A percentile compares a stretch with the other conserved stretches of the same genome.
phyloP scores from a whole-genome alignment of 208 protist genomes.

The Trypanosoma vivax region DNA sequence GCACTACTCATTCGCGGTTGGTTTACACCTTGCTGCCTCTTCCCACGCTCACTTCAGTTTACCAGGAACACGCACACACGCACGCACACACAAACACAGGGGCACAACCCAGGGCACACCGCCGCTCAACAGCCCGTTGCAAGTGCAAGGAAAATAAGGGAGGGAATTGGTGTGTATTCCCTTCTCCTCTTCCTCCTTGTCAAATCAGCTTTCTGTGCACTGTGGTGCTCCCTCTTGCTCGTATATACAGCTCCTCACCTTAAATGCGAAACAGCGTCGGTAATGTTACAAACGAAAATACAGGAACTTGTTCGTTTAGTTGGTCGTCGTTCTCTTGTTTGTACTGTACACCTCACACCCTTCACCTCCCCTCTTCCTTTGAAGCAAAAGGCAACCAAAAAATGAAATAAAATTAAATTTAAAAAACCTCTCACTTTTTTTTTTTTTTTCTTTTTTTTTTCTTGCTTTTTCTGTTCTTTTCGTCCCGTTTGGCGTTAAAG shows the following conservation, averaged over 20 bases:
- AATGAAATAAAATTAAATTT: constrained; percentile 5
- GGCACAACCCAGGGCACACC: background rate
- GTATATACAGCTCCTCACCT: too few relatives aligned
- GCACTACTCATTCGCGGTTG: background rate
- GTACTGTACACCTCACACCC: too few relatives aligned
- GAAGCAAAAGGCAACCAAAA: constrained; percentile 4
- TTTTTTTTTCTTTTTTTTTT: constrained; percentile 8
- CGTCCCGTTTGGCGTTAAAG: constrained; percentile 3
- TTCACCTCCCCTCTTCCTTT: too few relatives aligned
- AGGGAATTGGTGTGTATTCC: too few relatives aligned
- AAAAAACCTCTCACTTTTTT: background rate
- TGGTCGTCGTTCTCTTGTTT: too few relatives aligned
- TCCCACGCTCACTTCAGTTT: background rate
- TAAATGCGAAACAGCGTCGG: too few relatives aligned
- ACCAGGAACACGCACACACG: background rate
- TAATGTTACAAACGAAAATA: too few relatives aligned
- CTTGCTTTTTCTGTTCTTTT: constrained; percentile 4
- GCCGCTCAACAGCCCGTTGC: too few relatives aligned
- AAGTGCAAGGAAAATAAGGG: constrained; percentile 10
- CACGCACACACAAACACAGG: background rate
- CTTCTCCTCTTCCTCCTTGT: too few relatives aligned
- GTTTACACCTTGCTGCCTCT: background rate
- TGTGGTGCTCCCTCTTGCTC: too few relatives aligned
- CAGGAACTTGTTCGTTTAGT: too few relatives aligned
- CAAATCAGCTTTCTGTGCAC: too few relatives aligned